These are phyloP conservation scores for Monosporozyma aerobia DNA, from an alignment of 805 yeast genomes.

Conservation along the genomic window DNA sequence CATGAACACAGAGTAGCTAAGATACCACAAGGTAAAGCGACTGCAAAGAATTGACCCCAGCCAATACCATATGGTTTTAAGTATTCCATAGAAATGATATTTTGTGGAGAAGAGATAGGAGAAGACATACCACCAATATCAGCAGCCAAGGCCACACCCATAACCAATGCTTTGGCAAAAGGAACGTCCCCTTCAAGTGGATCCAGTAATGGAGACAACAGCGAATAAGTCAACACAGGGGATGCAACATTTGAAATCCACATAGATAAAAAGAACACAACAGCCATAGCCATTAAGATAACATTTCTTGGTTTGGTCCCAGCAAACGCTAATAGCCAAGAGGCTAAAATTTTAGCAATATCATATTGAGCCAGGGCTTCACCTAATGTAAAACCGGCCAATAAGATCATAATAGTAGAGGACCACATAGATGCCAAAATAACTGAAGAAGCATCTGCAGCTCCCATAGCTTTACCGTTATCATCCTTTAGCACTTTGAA, in stretches of 20 bases:
- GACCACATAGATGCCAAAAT: constrained; percentile 89
- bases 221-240: constrained; percentile 82
- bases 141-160: constrained; percentile 88
- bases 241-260: constrained; percentile 97
- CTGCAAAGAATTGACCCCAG: constrained; percentile 91
- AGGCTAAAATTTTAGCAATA: constrained; percentile 83
- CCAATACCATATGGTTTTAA: constrained; percentile 57
- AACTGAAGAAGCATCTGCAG: constrained; percentile 56
- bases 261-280: constrained; percentile 78
- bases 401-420: constrained; percentile 76
- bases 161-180: constrained; percentile 72
- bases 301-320: constrained; percentile 79
- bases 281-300: constrained; percentile 70
- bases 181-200: constrained; percentile 69
- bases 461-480: constrained; percentile 45
- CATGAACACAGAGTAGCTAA: constrained; percentile 58
- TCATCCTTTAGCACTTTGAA: constrained; percentile 51
- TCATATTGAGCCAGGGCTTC: constrained; percentile 88
- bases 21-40: constrained; percentile 73
- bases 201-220: constrained; percentile 76
- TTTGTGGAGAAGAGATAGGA: constrained; percentile 94
- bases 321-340: constrained; percentile 65
- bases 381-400: constrained; percentile 92
- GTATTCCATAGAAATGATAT: constrained; percentile 77
- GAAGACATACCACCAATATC: constrained; percentile 95